Evolutionary conservation across 805 yeast genomes (phyloP).

Genomic region (Candida germanica): DNA sequence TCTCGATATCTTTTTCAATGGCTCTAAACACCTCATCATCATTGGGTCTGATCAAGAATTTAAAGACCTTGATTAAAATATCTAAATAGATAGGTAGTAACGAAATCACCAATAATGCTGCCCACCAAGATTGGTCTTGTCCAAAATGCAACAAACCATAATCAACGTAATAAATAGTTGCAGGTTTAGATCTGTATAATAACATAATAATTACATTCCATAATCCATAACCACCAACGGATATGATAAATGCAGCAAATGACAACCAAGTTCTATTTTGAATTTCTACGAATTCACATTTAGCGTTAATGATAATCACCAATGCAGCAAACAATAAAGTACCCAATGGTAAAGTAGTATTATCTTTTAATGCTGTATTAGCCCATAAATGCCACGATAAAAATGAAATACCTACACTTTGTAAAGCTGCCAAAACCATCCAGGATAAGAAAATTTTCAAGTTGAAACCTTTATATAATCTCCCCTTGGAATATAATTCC

Average conservation of each 20-base stretch:
- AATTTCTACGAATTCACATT: slow-evolving; percentile 80
- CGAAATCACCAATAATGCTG: slow-evolving; percentile 54
- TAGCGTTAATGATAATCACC: slow-evolving; percentile 69
- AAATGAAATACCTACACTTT: slow-evolving; percentile 70
- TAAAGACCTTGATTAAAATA: slow-evolving; percentile 54
- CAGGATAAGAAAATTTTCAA: slow-evolving; percentile 67
- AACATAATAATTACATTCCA: slow-evolving; percentile 81
- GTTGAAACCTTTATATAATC: slow-evolving; percentile 71
- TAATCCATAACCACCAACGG: slow-evolving; percentile 78
- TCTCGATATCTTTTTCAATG: slow-evolving; percentile 64
- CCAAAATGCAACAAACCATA: slow-evolving; percentile 78
- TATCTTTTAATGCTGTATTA: slow-evolving; percentile 60
- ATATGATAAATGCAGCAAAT: slow-evolving; percentile 60
- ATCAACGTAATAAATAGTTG: slow-evolving; percentile 65
- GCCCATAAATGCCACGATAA: slow-evolving; percentile 71
- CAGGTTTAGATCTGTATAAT: slow-evolving; percentile 52
- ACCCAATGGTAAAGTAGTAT: slow-evolving; percentile 80
- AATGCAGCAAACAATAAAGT: slow-evolving; percentile 70
- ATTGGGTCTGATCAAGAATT: slow-evolving; percentile 55
- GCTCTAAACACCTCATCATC: slow-evolving; percentile 80
- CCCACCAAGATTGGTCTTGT: slow-evolving; percentile 83
- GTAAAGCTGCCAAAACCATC: slow-evolving; percentile 73
- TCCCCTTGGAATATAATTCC: slow-evolving; percentile 77
- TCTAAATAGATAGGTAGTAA: slow-evolving; percentile 67
- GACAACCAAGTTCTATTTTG: slow-evolving; percentile 68